Conservation (phyloP, 164 flowering plant genomes). For the Tetracentron sinense region DNA sequence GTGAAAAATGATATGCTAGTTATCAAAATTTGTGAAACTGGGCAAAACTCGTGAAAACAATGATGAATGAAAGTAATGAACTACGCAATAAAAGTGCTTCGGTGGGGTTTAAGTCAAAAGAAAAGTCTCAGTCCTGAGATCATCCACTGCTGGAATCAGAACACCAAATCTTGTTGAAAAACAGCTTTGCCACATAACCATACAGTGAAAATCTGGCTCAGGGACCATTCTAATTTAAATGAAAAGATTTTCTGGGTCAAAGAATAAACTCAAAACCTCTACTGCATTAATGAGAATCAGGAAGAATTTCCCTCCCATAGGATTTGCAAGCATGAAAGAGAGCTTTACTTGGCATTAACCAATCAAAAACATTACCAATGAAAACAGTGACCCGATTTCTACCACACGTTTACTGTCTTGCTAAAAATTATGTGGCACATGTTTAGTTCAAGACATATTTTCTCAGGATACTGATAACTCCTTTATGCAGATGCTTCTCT, state of each 20-base stretch:
- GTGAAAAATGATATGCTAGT: not conserved
- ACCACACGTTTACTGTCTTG: too few species aligned
- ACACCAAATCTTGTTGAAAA: not conserved
- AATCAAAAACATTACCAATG: too few species aligned
- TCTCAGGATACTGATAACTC: constrained; percentile 14
- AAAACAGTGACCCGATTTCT: not conserved
- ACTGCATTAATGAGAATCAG: too few species aligned
- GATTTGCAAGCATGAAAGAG: too few species aligned
- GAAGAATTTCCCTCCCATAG: too few species aligned
- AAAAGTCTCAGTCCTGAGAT: not conserved
- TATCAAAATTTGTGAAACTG: not conserved
- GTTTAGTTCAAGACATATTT: not conserved
- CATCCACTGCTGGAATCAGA: not conserved
- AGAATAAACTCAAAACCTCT: too few species aligned
- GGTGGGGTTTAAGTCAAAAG: not conserved
- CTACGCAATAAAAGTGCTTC: not conserved
- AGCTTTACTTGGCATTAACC: too few species aligned
- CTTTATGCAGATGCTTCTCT: constrained; percentile 71
- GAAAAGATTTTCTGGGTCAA: too few species aligned
- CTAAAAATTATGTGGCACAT: too few species aligned
- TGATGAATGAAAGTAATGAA: too few species aligned
- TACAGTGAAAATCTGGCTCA: too few species aligned
- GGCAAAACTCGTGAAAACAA: not conserved
- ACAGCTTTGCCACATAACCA: not conserved
- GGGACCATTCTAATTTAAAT: too few species aligned